Evolutionary conservation across 495 filamentous ascomycete species (phyloP).

Genomic region (Aspergillus sparsus): DNA sequence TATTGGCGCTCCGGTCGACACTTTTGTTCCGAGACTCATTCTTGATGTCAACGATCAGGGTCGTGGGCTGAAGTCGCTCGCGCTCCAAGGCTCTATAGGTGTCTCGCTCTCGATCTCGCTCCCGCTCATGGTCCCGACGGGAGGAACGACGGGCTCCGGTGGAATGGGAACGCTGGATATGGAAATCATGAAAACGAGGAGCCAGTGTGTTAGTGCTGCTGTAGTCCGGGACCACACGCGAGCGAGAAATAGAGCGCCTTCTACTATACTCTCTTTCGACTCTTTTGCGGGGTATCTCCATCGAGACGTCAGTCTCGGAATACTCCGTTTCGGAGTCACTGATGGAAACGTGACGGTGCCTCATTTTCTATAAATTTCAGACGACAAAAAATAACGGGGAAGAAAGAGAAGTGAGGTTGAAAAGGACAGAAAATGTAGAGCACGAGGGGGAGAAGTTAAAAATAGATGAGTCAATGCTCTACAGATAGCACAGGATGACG

Average conservation of each 20-base stretch:
- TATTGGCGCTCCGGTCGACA: constrained; percentile 17
- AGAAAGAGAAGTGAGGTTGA: neutral
- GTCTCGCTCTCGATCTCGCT: constrained; percentile 2
- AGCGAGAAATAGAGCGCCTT: constrained; percentile 44
- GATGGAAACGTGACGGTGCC: constrained; percentile 19
- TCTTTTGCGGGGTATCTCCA: constrained; percentile 28
- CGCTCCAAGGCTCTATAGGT: constrained; percentile 7
- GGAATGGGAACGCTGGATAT: constrained; percentile 42
- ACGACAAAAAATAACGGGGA: neutral
- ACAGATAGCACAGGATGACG: neutral
- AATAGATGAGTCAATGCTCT: constrained; percentile 3
- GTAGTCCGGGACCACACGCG: constrained; percentile 29
- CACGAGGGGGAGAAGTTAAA: neutral
- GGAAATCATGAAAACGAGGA: constrained; percentile 27
- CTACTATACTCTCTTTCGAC: constrained; percentile 27
- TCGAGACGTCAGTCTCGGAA: constrained; percentile 45
- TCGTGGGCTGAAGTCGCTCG: constrained; percentile 22
- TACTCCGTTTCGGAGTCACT: constrained; percentile 42
- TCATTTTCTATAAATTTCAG: constrained; percentile 1
- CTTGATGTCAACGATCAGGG: constrained; percentile 39
- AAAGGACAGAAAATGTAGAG: neutral
- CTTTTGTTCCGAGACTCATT: constrained; percentile 31
- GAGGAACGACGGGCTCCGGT: constrained; percentile 40
- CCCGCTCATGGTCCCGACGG: constrained; percentile 11
- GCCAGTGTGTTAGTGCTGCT: constrained; percentile 25